Evolutionary conservation across 305 asterid species (phyloP), one percentile per base, ranked within the genome.

Genomic region (Andrographis paniculata): DNA sequence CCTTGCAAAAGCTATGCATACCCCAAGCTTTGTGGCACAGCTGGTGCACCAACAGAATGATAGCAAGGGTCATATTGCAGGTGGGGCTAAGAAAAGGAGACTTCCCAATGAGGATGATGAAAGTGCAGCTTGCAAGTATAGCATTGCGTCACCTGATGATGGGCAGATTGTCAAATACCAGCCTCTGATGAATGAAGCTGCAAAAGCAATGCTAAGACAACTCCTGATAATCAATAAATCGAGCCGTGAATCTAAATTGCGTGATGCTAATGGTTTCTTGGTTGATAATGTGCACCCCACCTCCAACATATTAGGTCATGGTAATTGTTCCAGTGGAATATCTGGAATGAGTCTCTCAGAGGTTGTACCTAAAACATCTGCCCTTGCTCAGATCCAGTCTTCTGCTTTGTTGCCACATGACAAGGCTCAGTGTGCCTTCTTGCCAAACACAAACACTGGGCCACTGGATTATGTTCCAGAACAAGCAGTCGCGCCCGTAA

Each of bases 131-230:
- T 60, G 48, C 58, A 72, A 65, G 45, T 68, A 52, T 36, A 45
- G 63, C 61, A 27, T 68, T 20, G 42, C 62, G 9, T 70, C 71
- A n/a, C 71, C 55, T 21, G 86, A 84, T 21, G 86, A 84, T 64
- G 91, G 93, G 52, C 78, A 60, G 67, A 62, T 81, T 17, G 65
- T 78, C 38, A 78, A 80, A 48, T 84, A 69, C 59, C 87, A 76
- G 69, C 93, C 95, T 33, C 62, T 65, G 70, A 84, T 81, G 87
- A 76, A 81, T n/a, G 87, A 78, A 64, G 95, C 95, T 60, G 95
- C 91, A 4, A 81, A 70, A 56, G 64, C 87, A 42, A 73, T 81
- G 74, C 63, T 74, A 27, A 62, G 71, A 45, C 84, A 84, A 56
- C 74, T 84, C 50, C 61, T 78, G 66, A 78, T 76, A 55, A 70